These are phyloP conservation scores for Nematodospora valgi DNA, from an alignment of 805 yeast species.

Conservation along the genomic window DNA sequence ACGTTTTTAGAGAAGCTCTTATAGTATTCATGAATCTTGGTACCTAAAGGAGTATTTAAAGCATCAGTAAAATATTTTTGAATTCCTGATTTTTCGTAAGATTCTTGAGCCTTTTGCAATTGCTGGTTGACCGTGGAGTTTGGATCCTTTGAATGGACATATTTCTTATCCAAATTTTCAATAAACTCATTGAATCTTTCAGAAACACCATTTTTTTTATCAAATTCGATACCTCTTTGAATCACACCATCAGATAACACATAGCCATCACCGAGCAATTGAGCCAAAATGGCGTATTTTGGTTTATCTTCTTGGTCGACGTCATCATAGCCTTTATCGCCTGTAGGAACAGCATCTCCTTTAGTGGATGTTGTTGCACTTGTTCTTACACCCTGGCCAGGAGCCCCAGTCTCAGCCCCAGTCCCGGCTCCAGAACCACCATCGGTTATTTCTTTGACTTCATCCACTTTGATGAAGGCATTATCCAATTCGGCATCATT, in stretches of 20 bases:
- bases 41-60: conserved; percentile 48
- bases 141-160: conserved; percentile 54
- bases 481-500: conserved; percentile 75
- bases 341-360: conserved; percentile 22
- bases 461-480: conserved; percentile 45
- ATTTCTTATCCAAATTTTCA: conserved; percentile 53
- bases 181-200: conserved; percentile 56
- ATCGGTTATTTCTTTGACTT: conserved; percentile 10
- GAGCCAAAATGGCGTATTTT: conserved; percentile 70
- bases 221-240: conserved; percentile 58
- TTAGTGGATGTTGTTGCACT: conserved; percentile 11
- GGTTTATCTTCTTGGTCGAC: conserved; percentile 77
- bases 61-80: conserved; percentile 45
- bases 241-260: conserved; percentile 59
- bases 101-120: conserved; percentile 34
- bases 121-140: conserved; percentile 36
- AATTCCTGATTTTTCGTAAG: conserved; percentile 4
- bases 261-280: conserved; percentile 72
- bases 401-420: conserved; percentile 14
- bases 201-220: conserved; percentile 61
- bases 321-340: conserved; percentile 40
- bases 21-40: conserved; percentile 61
- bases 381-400: conserved; percentile 1
- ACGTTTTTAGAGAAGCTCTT: conserved; percentile 52
- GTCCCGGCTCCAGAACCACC: conserved; percentile 8